Percentiles rank a stretch among this genome's conserved stretches.
These are phyloP conservation scores for Aegilops umbellulata DNA, from an alignment of 176 grass and related monocot species.

Conservation along the genomic window DNA sequence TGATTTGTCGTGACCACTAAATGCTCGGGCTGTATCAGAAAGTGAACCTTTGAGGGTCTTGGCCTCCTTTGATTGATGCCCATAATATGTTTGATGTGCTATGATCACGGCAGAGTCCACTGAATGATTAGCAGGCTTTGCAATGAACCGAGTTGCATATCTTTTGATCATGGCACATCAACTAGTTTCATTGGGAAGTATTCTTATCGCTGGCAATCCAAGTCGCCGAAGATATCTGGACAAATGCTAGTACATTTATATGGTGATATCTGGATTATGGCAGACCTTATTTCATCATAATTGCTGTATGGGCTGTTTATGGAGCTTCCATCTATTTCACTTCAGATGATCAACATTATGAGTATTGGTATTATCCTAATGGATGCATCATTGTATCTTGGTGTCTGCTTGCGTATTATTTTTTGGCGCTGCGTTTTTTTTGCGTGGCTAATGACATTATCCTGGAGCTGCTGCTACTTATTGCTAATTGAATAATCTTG, in stretches of 20 bases:
- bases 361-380: conserved; percentile 36
- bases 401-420: conserved; percentile 49
- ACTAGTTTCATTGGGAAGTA: conserved; percentile 45
- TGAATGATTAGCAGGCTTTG: conserved; percentile 40
- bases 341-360: conserved; percentile 56
- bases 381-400: conserved; percentile 45
- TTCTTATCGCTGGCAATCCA: conserved; percentile 38
- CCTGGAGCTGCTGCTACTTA: conserved; percentile 59
- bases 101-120: conserved; percentile 16
- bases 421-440: conserved; percentile 48
- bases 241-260: conserved; percentile 37
- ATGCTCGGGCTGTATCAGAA: conserved; percentile 45
- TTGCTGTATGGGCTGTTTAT: conserved; percentile 39
- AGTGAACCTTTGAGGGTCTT: conserved; percentile 38
- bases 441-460: conserved; percentile 70
- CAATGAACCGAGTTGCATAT: conserved; percentile 38
- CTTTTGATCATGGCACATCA: conserved; percentile 47
- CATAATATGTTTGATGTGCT: conserved; percentile 21
- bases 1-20: conserved; percentile 30
- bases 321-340: conserved; percentile 39
- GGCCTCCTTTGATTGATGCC: conserved; percentile 35
- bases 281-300: conserved; percentile 38
- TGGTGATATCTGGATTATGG: conserved; percentile 48
- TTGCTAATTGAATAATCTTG: conserved; percentile 66
- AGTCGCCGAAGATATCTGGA: conserved; percentile 54